phyloP scores from a whole-genome alignment of 2,329 filamentous ascomycete genomes.

The Fusarium mundagurra region DNA sequence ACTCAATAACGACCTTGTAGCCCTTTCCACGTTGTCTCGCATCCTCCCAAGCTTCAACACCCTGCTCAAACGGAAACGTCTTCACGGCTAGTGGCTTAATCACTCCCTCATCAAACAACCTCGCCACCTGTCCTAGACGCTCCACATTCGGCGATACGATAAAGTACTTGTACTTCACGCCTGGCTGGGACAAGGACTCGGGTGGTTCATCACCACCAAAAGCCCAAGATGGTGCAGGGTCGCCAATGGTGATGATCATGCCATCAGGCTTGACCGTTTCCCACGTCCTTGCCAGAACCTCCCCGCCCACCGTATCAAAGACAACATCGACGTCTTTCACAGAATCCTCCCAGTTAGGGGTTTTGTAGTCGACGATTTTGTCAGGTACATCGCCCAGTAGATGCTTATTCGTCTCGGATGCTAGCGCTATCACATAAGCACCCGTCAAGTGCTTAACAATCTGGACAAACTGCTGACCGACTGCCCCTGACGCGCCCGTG shows the following conservation, averaged over 20 bases:
- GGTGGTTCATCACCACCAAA: slow-evolving; percentile 33
- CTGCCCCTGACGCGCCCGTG: slow-evolving; percentile 10
- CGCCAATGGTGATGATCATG: slow-evolving; percentile 48
- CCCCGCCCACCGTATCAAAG: slow-evolving; percentile 13
- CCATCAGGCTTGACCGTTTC: slow-evolving; percentile 43
- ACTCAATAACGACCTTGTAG: slow-evolving; percentile 3
- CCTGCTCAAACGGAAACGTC: background rate
- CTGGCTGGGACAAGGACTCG: slow-evolving; percentile 26
- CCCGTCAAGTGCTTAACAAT: slow-evolving; percentile 34
- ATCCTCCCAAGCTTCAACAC: slow-evolving; percentile 5
- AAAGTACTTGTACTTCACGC: slow-evolving; percentile 45
- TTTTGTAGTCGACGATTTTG: slow-evolving; percentile 43
- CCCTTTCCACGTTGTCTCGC: slow-evolving; percentile 1
- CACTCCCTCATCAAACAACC: background rate
- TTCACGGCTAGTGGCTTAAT: slow-evolving; percentile 7
- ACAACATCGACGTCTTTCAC: background rate
- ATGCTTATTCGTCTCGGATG: slow-evolving; percentile 34
- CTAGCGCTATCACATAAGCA: slow-evolving; percentile 44
- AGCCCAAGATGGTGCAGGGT: slow-evolving; percentile 48
- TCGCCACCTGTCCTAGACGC: background rate
- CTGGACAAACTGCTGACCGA: slow-evolving; percentile 43
- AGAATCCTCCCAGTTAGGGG: slow-evolving; percentile 31
- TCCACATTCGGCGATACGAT: slow-evolving; percentile 1
- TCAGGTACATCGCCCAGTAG: slow-evolving; percentile 28
- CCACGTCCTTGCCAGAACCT: slow-evolving; percentile 44